These are phyloP conservation scores for Berberis thunbergii DNA, from an alignment of 164 flowering plant species.

Conservation along the genomic window DNA sequence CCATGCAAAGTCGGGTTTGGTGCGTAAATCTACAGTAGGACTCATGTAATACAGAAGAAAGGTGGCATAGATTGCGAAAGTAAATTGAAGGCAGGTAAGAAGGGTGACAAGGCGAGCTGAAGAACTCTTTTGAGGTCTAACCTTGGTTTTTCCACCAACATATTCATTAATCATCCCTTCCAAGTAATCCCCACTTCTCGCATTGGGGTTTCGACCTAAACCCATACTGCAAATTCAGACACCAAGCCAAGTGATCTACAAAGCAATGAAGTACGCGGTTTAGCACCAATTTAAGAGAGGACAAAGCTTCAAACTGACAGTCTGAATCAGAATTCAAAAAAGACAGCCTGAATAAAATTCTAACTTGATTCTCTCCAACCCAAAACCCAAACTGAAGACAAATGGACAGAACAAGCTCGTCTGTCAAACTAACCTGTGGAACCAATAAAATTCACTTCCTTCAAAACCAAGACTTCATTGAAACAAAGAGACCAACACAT, in stretches of 20 bases:
- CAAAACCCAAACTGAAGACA: too few relatives aligned
- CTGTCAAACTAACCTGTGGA: too few relatives aligned
- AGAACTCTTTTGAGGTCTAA: slow-evolving; percentile 29
- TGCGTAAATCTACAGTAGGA: slow-evolving; percentile 55
- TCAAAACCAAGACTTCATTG: too few relatives aligned
- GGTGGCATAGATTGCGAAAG: slow-evolving; percentile 87
- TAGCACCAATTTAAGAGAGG: too few relatives aligned
- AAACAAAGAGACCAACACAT: too few relatives aligned
- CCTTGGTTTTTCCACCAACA: slow-evolving; percentile 48
- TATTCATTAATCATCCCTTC: slow-evolving; percentile 77
- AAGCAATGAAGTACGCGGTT: not conserved
- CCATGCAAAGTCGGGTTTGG: slow-evolving; percentile 82
- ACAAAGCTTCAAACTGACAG: too few relatives aligned
- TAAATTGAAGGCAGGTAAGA: slow-evolving; percentile 79
- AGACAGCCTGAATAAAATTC: too few relatives aligned
- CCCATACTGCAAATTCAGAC: slow-evolving; percentile 30
- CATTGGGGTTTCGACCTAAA: slow-evolving; percentile 22
- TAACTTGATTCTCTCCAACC: too few relatives aligned
- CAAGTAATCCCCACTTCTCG: slow-evolving; percentile 58
- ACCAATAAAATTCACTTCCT: too few relatives aligned
- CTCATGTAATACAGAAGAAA: slow-evolving; percentile 82
- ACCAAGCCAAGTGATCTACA: slow-evolving; percentile 13
- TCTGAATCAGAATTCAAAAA: too few relatives aligned
- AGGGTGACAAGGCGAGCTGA: slow-evolving; percentile 52
- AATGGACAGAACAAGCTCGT: too few relatives aligned